Base-by-base conservation (phyloP, 202 grass and related monocot genomes). In the Tripidium arundinaceum region DNA sequence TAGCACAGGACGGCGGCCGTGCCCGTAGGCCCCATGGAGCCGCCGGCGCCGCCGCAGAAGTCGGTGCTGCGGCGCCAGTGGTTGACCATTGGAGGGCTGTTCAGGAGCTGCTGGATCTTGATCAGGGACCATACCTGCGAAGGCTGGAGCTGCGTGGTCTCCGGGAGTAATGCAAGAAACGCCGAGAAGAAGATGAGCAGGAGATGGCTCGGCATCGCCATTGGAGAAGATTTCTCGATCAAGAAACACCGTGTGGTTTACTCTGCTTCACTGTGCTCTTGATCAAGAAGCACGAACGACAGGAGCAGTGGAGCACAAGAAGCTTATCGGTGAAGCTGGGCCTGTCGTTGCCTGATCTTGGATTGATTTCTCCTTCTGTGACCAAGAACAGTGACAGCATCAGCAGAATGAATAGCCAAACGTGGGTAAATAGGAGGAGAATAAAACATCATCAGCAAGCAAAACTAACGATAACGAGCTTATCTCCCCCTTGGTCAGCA, bases 101-200 rank as follows among this genome's bases (percentile, higher is more conserved):
- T 89, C n/a, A 99, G 80, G 37, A 90, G 84, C 64, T 89, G 86
- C 84, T 90, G 88, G 77, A 99, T 93, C 85, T 90, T 88, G 45
- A 99, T 85, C 38, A 99, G 86, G 21, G 96, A 76, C 92, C 90
- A 95, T 34, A 74, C 74, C 85, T 99, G 96, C 1, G 92, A 83
- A 26, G 83, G 69, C 67, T 93, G 82, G 40, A 99, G 79, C 83
- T 89, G 92, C 6, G 63, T 79, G 37, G 62, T 79, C 37, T 79
- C 77, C 38, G 79, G 85, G 66, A 87, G 28, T 52, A 87, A 71
- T 37, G 88, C 64, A 2, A 83, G 68, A 50, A 90, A 41, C 57
- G 59, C 55, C 8, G 70, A 62, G 52, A 84, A 34, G 83, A 89
- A 80, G 46, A 85, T 24, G 40, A 87, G n/a, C 66, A 72, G 34